Conservation (phyloP, 139 green algal species). For the Chlamydomonas sphaeroides region DNA sequence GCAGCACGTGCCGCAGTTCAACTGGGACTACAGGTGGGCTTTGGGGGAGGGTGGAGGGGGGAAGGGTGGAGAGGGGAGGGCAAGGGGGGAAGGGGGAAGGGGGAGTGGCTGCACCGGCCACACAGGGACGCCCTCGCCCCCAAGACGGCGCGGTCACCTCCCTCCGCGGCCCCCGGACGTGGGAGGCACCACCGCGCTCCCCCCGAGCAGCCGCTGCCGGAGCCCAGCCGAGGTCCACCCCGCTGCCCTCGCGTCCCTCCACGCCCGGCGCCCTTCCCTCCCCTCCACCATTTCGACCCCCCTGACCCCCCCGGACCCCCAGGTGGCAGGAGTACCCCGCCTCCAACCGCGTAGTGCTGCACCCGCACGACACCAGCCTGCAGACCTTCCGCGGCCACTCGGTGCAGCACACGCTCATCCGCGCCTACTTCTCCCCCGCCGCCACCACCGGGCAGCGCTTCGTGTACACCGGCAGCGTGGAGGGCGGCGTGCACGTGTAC, state of each 20-base stretch:
- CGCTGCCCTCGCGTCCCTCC: no score
- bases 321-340: slow-evolving; percentile 89
- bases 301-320: neutral
- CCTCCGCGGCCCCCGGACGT: no score
- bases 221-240: no score
- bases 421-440: slow-evolving; percentile 74
- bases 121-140: no score
- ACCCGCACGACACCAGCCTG: slow-evolving; percentile 87
- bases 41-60: no score
- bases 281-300: neutral
- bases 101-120: no score
- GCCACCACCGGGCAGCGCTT: slow-evolving; percentile 89
- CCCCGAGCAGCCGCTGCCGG: no score
- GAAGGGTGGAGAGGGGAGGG: no score
- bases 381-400: slow-evolving; percentile 90
- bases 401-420: slow-evolving; percentile 91
- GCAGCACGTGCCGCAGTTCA: slow-evolving; percentile 53
- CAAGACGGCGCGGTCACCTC: no score
- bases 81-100: no score
- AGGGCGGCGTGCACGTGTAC: slow-evolving; percentile 80
- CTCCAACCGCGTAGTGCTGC: slow-evolving; percentile 65
- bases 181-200: no score
- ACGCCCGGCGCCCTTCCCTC: neutral
- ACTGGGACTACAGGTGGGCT: slow-evolving; percentile 86
- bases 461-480: slow-evolving; percentile 87